Conservation (phyloP, 2,329 filamentous ascomycete genomes). For the Aspergillus sp. region DNA sequence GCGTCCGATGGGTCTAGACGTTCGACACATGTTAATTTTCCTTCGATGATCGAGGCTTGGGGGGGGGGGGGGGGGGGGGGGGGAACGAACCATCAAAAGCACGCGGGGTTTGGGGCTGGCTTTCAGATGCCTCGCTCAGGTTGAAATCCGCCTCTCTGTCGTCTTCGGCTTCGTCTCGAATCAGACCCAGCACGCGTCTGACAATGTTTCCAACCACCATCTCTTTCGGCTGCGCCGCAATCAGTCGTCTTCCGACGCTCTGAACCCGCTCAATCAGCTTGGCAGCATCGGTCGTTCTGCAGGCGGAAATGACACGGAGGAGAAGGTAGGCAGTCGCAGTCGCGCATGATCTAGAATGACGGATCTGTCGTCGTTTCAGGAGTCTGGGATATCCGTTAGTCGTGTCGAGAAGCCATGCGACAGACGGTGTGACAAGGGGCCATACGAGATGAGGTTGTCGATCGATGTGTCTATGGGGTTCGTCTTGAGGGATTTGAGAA, state of each 20-base stretch:
- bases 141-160: slow-evolving; percentile 65
- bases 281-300: slow-evolving; percentile 73
- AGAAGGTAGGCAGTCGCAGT: slow-evolving; percentile 88
- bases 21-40: slow-evolving; percentile 9
- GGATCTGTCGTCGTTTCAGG: slow-evolving; percentile 87
- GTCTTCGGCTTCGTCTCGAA: slow-evolving; percentile 86
- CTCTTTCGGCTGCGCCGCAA: slow-evolving; percentile 82
- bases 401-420: not conserved
- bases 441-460: slow-evolving; percentile 79
- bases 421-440: slow-evolving; percentile 17
- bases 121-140: slow-evolving; percentile 61
- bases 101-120: slow-evolving; percentile 44
- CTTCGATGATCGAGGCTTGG: not conserved
- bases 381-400: slow-evolving; percentile 56
- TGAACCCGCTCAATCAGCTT: slow-evolving; percentile 79
- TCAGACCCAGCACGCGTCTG: slow-evolving; percentile 81
- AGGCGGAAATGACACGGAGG: slow-evolving; percentile 78
- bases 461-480: slow-evolving; percentile 77
- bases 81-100: slow-evolving; percentile 33
- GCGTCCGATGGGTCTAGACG: slow-evolving; percentile 27
- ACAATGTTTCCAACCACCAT: slow-evolving; percentile 94
- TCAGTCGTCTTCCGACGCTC: slow-evolving; percentile 72
- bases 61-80: not conserved
- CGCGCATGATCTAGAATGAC: slow-evolving; percentile 82
- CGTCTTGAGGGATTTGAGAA: slow-evolving; percentile 74